Percentiles rank a stretch among this genome's conserved stretches.
phyloP scores from a whole-genome alignment of 805 yeast genomes.

The Candida quercuum region DNA sequence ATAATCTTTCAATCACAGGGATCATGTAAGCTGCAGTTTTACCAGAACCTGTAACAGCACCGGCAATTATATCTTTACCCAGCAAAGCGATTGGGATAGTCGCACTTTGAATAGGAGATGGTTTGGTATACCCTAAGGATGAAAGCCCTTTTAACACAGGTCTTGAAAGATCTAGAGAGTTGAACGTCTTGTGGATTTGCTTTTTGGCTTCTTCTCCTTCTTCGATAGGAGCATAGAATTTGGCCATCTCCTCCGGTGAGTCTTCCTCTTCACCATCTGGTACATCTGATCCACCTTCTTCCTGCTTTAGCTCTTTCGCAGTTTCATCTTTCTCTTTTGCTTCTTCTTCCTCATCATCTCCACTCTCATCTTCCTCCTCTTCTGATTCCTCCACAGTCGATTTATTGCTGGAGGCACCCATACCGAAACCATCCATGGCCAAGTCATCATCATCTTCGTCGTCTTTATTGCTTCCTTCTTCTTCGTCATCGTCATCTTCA shows the following conservation, averaged over 20 bases:
- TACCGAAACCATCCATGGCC: constrained; percentile 43
- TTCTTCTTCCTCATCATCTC: constrained; percentile 26
- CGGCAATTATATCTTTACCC: constrained; percentile 97
- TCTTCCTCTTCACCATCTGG: constrained; percentile 44
- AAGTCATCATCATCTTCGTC: constrained; percentile 28
- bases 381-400: constrained; percentile 26
- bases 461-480: constrained; percentile 29
- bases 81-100: constrained; percentile 88
- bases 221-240: constrained; percentile 59
- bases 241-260: constrained; percentile 76
- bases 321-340: not conserved
- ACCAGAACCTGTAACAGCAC: constrained; percentile 99
- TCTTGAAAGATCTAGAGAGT: constrained; percentile 75
- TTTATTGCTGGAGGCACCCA: constrained; percentile 27
- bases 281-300: constrained; percentile 32
- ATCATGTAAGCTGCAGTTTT: constrained; percentile 98
- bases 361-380: constrained; percentile 29
- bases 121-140: constrained; percentile 76
- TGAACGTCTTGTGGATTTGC: constrained; percentile 59
- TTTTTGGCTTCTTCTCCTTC: constrained; percentile 51
- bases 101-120: constrained; percentile 92
- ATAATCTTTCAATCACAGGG: constrained; percentile 87
- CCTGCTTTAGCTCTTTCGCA: too few relatives aligned
- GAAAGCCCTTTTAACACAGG: constrained; percentile 83
- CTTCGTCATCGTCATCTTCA: constrained; percentile 34